Conservation (phyloP, 371 early-diverging fungal genomes). For the Haplosporangium sp. region DNA sequence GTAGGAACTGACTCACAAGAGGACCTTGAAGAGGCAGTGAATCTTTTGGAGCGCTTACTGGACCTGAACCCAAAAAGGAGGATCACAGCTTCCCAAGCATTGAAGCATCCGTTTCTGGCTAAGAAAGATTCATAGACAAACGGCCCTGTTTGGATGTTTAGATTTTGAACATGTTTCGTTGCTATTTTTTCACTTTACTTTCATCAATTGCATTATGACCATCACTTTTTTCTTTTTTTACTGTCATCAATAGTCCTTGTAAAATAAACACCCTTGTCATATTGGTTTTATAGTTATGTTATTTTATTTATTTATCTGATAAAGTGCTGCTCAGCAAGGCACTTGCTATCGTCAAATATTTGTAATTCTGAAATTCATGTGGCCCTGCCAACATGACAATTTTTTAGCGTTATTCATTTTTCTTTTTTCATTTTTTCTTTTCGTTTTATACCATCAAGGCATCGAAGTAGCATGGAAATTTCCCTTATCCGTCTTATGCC, state of each 20-base stretch:
- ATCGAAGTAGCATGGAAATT: not conserved
- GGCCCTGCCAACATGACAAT: slow-evolving; percentile 18
- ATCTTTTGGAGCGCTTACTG: slow-evolving; percentile 62
- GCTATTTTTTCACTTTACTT: not conserved
- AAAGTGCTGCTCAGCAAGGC: not conserved
- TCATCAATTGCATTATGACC: not conserved
- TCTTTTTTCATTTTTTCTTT: not conserved
- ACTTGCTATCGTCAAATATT: too few relatives aligned
- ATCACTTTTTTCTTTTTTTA: too few relatives aligned
- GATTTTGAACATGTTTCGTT: not conserved
- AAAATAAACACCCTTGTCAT: not conserved
- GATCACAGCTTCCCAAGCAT: slow-evolving; percentile 71
- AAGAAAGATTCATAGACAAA: not conserved
- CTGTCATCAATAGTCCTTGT: not conserved
- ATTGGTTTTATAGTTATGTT: too few relatives aligned
- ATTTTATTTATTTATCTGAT: slow-evolving; percentile 3
- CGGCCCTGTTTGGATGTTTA: not conserved
- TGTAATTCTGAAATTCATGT: not conserved
- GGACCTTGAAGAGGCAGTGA: slow-evolving; percentile 55
- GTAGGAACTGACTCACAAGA: slow-evolving; percentile 38
- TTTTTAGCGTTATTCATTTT: not conserved
- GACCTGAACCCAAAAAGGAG: slow-evolving; percentile 61
- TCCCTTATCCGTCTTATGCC: not conserved
- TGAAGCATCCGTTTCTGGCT: slow-evolving; percentile 68
- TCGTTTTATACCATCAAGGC: not conserved